Conservation (phyloP, 805 yeast species). For the Wickerhamomyces canadensis region DNA sequence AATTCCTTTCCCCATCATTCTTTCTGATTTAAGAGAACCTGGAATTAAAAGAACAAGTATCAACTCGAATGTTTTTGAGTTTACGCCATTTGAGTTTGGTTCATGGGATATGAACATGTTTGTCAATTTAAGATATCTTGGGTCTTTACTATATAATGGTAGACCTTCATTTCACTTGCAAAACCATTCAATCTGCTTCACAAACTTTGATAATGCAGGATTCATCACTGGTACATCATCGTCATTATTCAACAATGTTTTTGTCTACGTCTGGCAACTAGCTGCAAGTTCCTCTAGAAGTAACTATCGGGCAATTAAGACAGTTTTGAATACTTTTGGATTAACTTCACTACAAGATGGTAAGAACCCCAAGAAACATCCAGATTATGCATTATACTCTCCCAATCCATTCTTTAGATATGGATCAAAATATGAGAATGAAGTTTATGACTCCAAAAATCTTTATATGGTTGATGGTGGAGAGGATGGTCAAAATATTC, state of each 20-base stretch:
- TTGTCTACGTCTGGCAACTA: constrained; percentile 37
- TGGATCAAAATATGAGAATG: constrained; percentile 15
- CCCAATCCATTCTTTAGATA: constrained; percentile 55
- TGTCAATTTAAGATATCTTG: constrained; percentile 45
- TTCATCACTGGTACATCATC: constrained; percentile 62
- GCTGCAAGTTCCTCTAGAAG: constrained; percentile 26
- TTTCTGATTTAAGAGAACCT: constrained; percentile 36
- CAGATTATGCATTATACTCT: constrained; percentile 54
- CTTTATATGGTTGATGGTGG: constrained; percentile 72
- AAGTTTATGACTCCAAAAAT: constrained; percentile 25
- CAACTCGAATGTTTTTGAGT: constrained; percentile 46
- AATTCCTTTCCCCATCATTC: constrained; percentile 47
- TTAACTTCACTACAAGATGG: constrained; percentile 31
- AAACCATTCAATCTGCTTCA: constrained; percentile 34
- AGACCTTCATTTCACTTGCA: constrained; percentile 25
- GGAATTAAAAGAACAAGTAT: constrained; percentile 25
- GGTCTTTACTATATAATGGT: constrained; percentile 43
- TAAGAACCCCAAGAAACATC: constrained; percentile 31
- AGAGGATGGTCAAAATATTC: constrained; percentile 69
- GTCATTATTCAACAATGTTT: constrained; percentile 46
- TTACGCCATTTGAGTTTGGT: constrained; percentile 64
- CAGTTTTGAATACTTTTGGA: constrained; percentile 39
- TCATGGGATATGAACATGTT: constrained; percentile 58
- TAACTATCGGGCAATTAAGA: constrained; percentile 30
- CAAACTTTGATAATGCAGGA: constrained; percentile 53